These are phyloP conservation scores for Trypanosoma caninum DNA, from an alignment of 208 protist species.

Conservation along the genomic window DNA sequence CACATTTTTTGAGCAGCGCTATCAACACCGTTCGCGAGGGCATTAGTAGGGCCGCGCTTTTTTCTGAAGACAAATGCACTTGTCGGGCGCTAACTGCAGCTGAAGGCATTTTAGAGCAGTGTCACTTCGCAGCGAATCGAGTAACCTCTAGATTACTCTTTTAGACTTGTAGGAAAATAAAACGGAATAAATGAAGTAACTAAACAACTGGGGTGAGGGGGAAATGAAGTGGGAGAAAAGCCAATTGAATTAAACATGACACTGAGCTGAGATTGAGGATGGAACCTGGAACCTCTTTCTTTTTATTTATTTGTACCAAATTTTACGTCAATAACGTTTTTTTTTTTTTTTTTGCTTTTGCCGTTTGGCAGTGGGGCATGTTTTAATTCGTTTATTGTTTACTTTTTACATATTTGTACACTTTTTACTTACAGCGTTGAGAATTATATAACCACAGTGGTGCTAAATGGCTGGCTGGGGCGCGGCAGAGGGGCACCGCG, in stretches of 20 bases:
- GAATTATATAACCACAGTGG: neutral
- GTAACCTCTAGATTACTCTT: constrained; percentile 16
- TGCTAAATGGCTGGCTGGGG: too few relatives aligned
- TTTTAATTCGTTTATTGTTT: neutral
- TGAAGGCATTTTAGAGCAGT: constrained; percentile 22
- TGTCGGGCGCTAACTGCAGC: constrained; percentile 15
- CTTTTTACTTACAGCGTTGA: neutral
- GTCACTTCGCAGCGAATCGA: constrained; percentile 16
- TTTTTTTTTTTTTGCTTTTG: too few relatives aligned
- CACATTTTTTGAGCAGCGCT: constrained; percentile 33
- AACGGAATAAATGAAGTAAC: neutral
- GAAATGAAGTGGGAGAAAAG: neutral
- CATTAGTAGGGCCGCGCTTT: constrained; percentile 17
- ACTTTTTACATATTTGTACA: neutral
- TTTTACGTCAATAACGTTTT: too few relatives aligned
- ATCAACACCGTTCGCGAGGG: constrained; percentile 31
- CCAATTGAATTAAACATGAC: too few relatives aligned
- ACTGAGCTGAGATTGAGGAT: too few relatives aligned
- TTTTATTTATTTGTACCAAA: too few relatives aligned
- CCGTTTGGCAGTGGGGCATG: too few relatives aligned
- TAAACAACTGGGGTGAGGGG: neutral
- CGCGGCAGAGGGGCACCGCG: neutral
- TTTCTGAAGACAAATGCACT: constrained; percentile 12
- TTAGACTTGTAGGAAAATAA: constrained; percentile 1
- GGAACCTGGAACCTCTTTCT: neutral